Evolutionary conservation across 129 eudicot species (phyloP).

Genomic region (Flaveria bidentis): DNA sequence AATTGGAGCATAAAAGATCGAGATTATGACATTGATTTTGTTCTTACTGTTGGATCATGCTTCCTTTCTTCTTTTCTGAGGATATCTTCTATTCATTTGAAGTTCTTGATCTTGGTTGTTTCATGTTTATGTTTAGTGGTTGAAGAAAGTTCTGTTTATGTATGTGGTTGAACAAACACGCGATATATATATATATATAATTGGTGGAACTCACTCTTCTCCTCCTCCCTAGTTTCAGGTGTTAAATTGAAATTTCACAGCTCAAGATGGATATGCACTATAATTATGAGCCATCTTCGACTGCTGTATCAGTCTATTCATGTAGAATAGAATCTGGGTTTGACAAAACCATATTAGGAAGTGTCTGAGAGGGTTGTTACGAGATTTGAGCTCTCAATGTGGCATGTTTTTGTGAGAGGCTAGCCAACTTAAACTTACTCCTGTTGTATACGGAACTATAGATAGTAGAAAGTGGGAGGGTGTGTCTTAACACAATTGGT

Average conservation of each 20-base stretch:
- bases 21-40: no score
- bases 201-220: no score
- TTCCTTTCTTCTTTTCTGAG: neutral
- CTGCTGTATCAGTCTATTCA: slow-evolving; percentile 45
- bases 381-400: slow-evolving; percentile 57
- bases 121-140: no score
- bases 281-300: slow-evolving; percentile 29
- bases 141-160: no score
- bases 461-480: slow-evolving; percentile 62
- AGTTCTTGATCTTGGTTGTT: neutral
- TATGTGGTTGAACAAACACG: no score
- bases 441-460: slow-evolving; percentile 64
- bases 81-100: neutral
- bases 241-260: neutral
- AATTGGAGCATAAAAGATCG: no score
- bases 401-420: slow-evolving; percentile 64
- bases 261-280: neutral
- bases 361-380: slow-evolving; percentile 46
- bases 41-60: no score
- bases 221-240: neutral
- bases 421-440: slow-evolving; percentile 64
- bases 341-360: slow-evolving; percentile 32
- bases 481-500: slow-evolving; percentile 22
- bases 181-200: no score
- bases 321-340: slow-evolving; percentile 51